Base-by-base conservation (phyloP, 192 early-diverging fungal genomes). In the Gigaspora rosea region DNA sequence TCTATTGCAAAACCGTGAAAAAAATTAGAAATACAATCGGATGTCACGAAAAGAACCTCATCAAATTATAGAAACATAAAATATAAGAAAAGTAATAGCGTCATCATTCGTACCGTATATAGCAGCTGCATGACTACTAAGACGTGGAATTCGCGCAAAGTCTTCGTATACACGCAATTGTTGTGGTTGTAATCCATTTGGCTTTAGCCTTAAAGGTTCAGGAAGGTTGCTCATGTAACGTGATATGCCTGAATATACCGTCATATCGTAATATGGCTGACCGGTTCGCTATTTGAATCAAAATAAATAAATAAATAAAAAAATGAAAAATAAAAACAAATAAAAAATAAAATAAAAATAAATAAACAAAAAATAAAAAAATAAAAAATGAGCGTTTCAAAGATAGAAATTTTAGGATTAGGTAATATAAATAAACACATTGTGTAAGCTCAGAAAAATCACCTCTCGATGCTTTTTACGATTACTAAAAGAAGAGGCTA, bases 191-290 rank as follows among this genome's bases (percentile, higher is more conserved):
- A 98, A 85, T 0, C 95, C 95, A 66, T 91, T 92, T 8, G 92
- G 90, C 73, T 95, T 94, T 64, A 95, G 83, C 57, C 94, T 88
- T 52, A 99, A 88, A 35, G 91, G 86, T 32, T 98, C 97, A 0
- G 98, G 97, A 62, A 99, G 85, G 18, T 86, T 93, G 49, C 91
- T 78, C 16, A 94, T 94, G 75, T 97, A 99, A 41, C 92, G 87
- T 3, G 92, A 92, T 27, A 89, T 82, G 6, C 88, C 87, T 27
- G 89, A 85, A 76, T 91, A 95, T 0, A 92, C 90, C 10, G 88
- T 85, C 78, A 95, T 86, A 79, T 99, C 98, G 77, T 92, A 96
- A 83, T 89, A 99, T 20, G 95, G 95, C 81, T 97, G 95, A 15
- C 90, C 92, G 15, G 91, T 91, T 62, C 93, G 88, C 82, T 85